Evolutionary conservation across 768 basidiomycete species (phyloP), one percentile per base, ranked within the genome.

Genomic region (Amanita phalloides): DNA sequence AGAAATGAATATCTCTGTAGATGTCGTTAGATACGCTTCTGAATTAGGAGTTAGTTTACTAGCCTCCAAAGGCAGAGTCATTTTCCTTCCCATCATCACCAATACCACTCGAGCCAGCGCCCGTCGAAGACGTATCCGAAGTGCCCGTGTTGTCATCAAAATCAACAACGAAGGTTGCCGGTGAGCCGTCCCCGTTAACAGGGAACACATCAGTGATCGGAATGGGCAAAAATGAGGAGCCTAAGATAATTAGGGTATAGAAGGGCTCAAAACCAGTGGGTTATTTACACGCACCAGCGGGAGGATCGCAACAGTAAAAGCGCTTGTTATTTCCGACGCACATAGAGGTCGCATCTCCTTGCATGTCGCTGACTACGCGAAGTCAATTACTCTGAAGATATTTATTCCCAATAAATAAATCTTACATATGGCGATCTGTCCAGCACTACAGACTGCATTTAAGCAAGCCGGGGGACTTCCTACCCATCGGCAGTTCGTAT

Each of bases 371-470:
- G 14, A 57, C 58, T 54, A 57, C 39, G 8, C 39, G 39, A 35
- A 17, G 36, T 8, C 43, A 21, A 50, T 21, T 25, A 28, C 30
- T 36, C 45, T n/a, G n/a, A n/a, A n/a, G n/a, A n/a, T n/a, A n/a
- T n/a, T 44, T n/a, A n/a, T 17, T 5, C n/a, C 8, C 28, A n/a
- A 49, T 14, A 20, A 21, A 13, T 6, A 32, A 10, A 14, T 51
- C 58, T 56, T 23, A 61, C 60, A 61, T 20, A 61, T 43, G n/a
- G 60, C 58, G 13, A 59, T 37, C 38, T 54, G 57, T 25, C 57
- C 51, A 7, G 39, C 39, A 1, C 8, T 7, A 21, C 39, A 41
- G 8, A n/a, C 39, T 6, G 39, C 7, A n/a, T 41, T 41, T n/a
- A n/a, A 9, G 39, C 39, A 41, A 41, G 8, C n/a, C n/a, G 39